Conservation (phyloP, 2,329 filamentous ascomycete genomes). For the Diaporthe eres region DNA sequence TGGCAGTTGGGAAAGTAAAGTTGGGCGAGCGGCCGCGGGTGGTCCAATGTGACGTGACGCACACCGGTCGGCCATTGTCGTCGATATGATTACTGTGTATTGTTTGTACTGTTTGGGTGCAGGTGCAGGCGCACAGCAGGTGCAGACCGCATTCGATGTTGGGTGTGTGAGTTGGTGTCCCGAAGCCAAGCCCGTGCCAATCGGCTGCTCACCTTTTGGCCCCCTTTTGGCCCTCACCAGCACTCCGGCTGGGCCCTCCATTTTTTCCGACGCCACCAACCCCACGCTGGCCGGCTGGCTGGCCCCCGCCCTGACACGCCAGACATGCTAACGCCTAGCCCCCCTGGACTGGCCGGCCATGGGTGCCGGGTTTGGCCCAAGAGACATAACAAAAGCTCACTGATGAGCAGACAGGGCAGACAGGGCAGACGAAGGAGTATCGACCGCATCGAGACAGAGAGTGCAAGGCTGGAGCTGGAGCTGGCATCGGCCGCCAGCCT, state of each 20-base stretch:
- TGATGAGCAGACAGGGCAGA: background rate
- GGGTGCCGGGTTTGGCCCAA: background rate
- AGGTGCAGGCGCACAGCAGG: background rate
- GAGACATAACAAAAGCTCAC: background rate
- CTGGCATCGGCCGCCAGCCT: conserved; percentile 13
- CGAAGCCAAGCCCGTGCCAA: conserved; percentile 10
- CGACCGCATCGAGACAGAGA: background rate
- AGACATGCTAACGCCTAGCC: background rate
- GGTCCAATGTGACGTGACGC: conserved; percentile 19
- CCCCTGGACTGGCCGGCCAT: background rate
- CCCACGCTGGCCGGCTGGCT: background rate
- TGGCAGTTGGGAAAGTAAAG: background rate
- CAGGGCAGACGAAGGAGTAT: too few species aligned
- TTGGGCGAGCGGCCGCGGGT: conserved; percentile 3
- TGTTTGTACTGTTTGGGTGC: background rate
- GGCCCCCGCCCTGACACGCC: background rate
- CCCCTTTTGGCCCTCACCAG: background rate
- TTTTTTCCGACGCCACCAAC: conserved; percentile 12
- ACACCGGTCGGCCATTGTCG: conserved; percentile 17
- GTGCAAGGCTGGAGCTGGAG: background rate
- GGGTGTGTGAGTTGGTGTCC: background rate
- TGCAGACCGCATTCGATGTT: background rate
- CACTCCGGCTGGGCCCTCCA: background rate
- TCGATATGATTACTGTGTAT: background rate
- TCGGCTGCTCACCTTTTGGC: conserved; percentile 16